phyloP scores from a whole-genome alignment of 2,329 filamentous ascomycete genomes.

The Madurella mycetomatis region DNA sequence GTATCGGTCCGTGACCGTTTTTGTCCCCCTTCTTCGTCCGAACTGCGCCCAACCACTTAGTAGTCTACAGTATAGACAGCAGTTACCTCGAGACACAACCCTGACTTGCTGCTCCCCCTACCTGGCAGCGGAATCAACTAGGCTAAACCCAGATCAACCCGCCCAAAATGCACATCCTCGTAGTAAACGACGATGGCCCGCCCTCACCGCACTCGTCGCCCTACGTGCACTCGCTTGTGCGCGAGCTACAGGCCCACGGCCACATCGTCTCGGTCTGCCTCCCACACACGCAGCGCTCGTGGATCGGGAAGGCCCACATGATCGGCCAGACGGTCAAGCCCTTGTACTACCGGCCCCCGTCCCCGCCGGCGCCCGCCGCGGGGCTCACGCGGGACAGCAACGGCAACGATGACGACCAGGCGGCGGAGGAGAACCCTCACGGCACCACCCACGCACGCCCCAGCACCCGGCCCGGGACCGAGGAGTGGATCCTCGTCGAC shows the following conservation, averaged over 20 bases:
- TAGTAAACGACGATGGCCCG: conserved; percentile 78
- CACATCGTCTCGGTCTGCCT: conserved; percentile 90
- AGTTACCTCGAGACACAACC: not conserved
- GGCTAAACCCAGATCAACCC: not conserved
- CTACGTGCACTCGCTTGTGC: conserved; percentile 71
- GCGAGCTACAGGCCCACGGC: conserved; percentile 66
- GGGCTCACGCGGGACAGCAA: conserved; percentile 27
- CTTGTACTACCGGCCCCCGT: conserved; percentile 67
- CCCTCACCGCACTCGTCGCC: conserved; percentile 74
- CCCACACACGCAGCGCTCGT: conserved; percentile 86
- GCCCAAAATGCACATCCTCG: conserved; percentile 55
- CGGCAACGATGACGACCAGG: conserved; percentile 34
- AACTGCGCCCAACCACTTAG: conserved; percentile 12
- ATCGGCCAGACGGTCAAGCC: conserved; percentile 85
- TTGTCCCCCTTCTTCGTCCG: not conserved
- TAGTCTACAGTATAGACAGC: not conserved
- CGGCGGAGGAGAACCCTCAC: conserved; percentile 39
- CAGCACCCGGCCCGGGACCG: conserved; percentile 41
- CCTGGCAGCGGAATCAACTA: not conserved
- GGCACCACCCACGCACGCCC: conserved; percentile 63
- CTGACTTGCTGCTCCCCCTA: not conserved
- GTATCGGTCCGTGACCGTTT: conserved; percentile 1
- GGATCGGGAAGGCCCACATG: conserved; percentile 98
- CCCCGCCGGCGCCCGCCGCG: conserved; percentile 31
- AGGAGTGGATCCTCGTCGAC: conserved; percentile 79